A percentile compares a stretch with the other conserved stretches of the same genome.
Conservation (phyloP, 106 monocot species). For the Dendrobium officinale region DNA sequence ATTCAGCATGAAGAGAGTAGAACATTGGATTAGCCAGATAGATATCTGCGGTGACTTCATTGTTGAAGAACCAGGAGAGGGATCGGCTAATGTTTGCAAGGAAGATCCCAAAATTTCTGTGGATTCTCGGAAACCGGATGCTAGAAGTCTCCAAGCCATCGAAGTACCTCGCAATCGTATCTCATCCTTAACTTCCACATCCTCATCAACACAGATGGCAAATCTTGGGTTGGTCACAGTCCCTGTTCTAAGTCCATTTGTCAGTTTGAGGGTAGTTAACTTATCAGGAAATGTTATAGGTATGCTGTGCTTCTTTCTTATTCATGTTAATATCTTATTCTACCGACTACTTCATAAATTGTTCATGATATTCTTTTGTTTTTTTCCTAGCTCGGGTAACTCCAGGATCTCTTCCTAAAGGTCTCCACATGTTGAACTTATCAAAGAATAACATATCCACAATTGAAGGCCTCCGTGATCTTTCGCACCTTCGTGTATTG, state of each 20-base stretch:
- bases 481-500: conserved; percentile 64
- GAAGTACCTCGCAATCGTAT: conserved; percentile 43
- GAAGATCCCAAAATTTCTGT: conserved; percentile 17
- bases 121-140: conserved; percentile 23
- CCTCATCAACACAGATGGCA: conserved; percentile 46
- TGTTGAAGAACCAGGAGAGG: conserved; percentile 43
- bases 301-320: conserved; percentile 4
- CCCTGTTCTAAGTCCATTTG: conserved; percentile 44
- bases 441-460: conserved; percentile 72
- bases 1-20: conserved; percentile 43
- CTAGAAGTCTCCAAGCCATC: conserved; percentile 42
- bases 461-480: conserved; percentile 84
- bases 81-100: conserved; percentile 7
- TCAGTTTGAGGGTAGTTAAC: conserved; percentile 34
- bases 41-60: conserved; percentile 27
- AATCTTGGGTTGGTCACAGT: conserved; percentile 62
- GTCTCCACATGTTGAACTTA: conserved; percentile 74
- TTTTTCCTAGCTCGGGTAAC: conserved; percentile 47
- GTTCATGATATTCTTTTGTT: neutral
- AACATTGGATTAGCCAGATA: conserved; percentile 77
- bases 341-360: too few relatives aligned
- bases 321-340: too few relatives aligned
- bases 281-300: conserved; percentile 62
- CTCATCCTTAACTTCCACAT: conserved; percentile 39
- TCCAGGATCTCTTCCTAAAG: conserved; percentile 72